These are phyloP conservation scores for Naganishia kalamii DNA, from an alignment of 768 basidiomycete species.

Conservation along the genomic window DNA sequence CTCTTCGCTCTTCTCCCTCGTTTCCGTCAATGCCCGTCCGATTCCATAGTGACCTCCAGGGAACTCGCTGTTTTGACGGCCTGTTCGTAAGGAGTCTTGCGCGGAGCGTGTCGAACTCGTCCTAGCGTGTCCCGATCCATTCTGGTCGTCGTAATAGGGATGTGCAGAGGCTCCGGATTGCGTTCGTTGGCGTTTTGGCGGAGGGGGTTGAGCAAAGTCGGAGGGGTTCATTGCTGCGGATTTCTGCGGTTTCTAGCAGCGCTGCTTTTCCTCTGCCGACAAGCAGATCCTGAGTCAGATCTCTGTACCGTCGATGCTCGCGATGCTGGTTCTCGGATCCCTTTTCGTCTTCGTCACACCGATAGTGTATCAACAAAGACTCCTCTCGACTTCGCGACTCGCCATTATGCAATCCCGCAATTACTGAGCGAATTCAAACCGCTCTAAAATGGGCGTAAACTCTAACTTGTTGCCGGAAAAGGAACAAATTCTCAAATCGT, in stretches of 20 bases:
- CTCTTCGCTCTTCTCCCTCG: not conserved
- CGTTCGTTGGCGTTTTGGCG: not conserved
- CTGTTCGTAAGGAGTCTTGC: not conserved
- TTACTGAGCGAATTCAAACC: too few species aligned
- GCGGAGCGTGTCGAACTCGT: not conserved
- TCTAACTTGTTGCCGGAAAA: too few species aligned
- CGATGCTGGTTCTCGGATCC: too few species aligned
- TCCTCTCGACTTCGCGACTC: too few species aligned
- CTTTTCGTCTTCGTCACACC: too few species aligned
- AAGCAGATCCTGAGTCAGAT: too few species aligned
- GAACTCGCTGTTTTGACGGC: not conserved
- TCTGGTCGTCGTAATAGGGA: not conserved
- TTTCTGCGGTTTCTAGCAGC: not conserved
- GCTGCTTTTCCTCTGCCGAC: not conserved
- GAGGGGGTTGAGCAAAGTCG: conserved; percentile 4
- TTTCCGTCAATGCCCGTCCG: not conserved
- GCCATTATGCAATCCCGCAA: too few species aligned
- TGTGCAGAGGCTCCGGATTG: not conserved
- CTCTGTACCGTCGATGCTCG: too few species aligned
- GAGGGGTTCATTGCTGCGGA: not conserved
- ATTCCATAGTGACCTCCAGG: not conserved
- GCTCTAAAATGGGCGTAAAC: too few species aligned
- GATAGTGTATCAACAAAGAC: too few species aligned
- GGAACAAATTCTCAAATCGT: too few species aligned
- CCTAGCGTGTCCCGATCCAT: not conserved